A percentile compares a stretch with the other conserved stretches of the same genome.
Evolutionary conservation across 1,284 basidiomycete species (phyloP).

Genomic region (Microbotryum scabiosae): DNA sequence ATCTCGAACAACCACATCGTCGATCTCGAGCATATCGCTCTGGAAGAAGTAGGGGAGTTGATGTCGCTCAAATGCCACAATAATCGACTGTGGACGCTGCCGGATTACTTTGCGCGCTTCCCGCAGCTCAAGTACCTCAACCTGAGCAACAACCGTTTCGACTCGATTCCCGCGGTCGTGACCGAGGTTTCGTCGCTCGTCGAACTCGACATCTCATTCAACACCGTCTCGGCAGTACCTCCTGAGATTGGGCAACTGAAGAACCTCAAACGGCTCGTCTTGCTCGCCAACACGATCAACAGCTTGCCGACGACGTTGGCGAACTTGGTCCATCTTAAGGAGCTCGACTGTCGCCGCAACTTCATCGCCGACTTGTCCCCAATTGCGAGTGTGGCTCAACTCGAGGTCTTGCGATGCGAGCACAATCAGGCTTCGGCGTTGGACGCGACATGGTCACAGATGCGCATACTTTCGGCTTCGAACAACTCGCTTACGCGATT

Average conservation of each 20-base stretch:
- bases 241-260: conserved; percentile 65
- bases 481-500: conserved; percentile 52
- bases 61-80: conserved; percentile 74
- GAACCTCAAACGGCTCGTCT: conserved; percentile 64
- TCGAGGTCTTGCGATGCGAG: conserved; percentile 64
- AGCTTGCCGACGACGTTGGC: conserved; percentile 63
- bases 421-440: conserved; percentile 72
- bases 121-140: conserved; percentile 69
- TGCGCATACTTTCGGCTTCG: conserved; percentile 54
- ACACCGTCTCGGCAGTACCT: conserved; percentile 74
- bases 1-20: conserved; percentile 87
- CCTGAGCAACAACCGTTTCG: conserved; percentile 95
- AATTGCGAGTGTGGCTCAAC: conserved; percentile 59
- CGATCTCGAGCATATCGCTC: conserved; percentile 75
- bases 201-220: conserved; percentile 93
- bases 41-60: conserved; percentile 69
- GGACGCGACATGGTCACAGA: conserved; percentile 45
- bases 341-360: conserved; percentile 77
- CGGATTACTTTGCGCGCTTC: conserved; percentile 73
- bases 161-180: conserved; percentile 66
- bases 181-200: conserved; percentile 63
- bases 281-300: conserved; percentile 79
- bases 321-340: conserved; percentile 55
- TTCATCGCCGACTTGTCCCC: conserved; percentile 63
- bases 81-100: conserved; percentile 81